Evolutionary conservation across 1,284 basidiomycete genomes (phyloP).

Genomic region (Coriolopsis trogii): DNA sequence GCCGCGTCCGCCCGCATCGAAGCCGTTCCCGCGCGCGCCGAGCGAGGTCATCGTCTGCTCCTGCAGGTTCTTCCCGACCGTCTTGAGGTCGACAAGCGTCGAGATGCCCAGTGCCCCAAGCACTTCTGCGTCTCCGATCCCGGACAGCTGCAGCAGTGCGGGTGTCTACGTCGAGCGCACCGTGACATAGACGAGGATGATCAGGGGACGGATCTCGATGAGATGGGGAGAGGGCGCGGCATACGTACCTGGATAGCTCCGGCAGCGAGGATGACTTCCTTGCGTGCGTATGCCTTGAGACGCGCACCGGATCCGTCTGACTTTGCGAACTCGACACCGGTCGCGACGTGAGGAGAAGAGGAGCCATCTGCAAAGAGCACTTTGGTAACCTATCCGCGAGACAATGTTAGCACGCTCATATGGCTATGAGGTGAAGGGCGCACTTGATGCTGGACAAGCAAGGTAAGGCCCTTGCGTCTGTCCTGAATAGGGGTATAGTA

Average conservation of each 20-base stretch:
- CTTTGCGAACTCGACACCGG: slow-evolving; percentile 54
- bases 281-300: slow-evolving; percentile 42
- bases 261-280: slow-evolving; percentile 58
- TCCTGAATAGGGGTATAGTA: slow-evolving; percentile 44
- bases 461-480: slow-evolving; percentile 37
- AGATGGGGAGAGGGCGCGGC: background rate
- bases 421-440: background rate
- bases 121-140: slow-evolving; percentile 45
- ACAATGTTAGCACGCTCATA: no score
- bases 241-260: slow-evolving; percentile 35
- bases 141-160: slow-evolving; percentile 46
- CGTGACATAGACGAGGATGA: background rate
- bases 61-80: slow-evolving; percentile 50
- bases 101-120: slow-evolving; percentile 43
- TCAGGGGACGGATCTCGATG: background rate
- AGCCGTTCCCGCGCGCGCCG: slow-evolving; percentile 38
- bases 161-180: slow-evolving; percentile 35
- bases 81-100: slow-evolving; percentile 40
- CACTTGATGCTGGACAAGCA: slow-evolving; percentile 36
- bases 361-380: slow-evolving; percentile 49
- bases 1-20: slow-evolving; percentile 34
- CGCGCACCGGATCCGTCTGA: slow-evolving; percentile 24
- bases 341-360: slow-evolving; percentile 46
- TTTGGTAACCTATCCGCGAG: slow-evolving; percentile 47
- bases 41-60: slow-evolving; percentile 50